Evolutionary conservation across 139 green algal genomes (phyloP), one percentile per base, ranked within the genome.

Genomic region (Volvox reticuliferus): DNA sequence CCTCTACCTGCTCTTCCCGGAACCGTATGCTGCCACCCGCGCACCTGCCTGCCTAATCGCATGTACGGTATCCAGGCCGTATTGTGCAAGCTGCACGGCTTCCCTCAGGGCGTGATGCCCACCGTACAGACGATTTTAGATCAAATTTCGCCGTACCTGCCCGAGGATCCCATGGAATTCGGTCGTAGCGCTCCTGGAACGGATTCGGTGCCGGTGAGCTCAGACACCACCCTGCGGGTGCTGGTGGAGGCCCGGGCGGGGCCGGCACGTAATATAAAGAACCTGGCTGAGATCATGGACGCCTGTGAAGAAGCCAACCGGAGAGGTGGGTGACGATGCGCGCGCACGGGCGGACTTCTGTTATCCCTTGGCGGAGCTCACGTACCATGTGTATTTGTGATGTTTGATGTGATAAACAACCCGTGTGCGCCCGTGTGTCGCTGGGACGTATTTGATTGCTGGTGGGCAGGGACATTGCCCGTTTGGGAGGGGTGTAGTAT

Each of bases 51-150:
- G 28, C 20, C 24, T 61, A 24, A 2, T 32, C 78, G 12, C 19
- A 33, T 18, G n/a, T 84, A 30, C 44, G 44, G 44, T 55, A 55
- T 55, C 5, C 82, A 87, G 82, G 82, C 19, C 30, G 82, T 87
- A 21, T 55, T 87, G 55, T 87, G 82, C 82, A 87, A 87, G 62
- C 20, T 87, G 17, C 82, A 87, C 62, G 82, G 82, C 82, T 88
- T 69, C 68, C 67, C 83, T 24, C 67, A 88, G 24, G 36, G 33
- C 19, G 21, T 79, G 14, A 30, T 68, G 21, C 16, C 82, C 65
- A 79, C 81, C 17, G 61, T 12, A 28, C 30, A 61, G 18, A 19
- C 61, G 61, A 13, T 87, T 28, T n/a, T 88, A 20, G 0, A 24
- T 2, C 82, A 88, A 62, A 63, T 79, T 19, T 65, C 13, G 0